Conservation (phyloP, 2,329 filamentous ascomycete genomes). For the Aspergillus viridinutans region DNA sequence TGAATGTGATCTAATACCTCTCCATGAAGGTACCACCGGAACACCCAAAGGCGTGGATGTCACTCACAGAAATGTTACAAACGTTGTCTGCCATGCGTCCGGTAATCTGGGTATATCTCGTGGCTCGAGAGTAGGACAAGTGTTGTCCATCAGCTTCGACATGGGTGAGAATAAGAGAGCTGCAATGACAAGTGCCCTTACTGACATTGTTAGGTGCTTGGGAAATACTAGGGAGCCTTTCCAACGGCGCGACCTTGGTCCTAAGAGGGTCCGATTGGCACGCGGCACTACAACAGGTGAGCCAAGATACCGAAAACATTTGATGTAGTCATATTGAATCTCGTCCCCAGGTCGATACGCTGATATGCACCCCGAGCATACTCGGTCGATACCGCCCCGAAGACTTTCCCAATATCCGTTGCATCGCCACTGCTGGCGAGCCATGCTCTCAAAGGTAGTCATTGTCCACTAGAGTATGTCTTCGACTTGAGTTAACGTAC, state of each 20-base stretch:
- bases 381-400: slow-evolving; percentile 2
- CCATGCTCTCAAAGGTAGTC: slow-evolving; percentile 5
- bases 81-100: slow-evolving; percentile 6
- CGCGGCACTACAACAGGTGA: slow-evolving; percentile 5
- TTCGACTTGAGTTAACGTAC: neutral
- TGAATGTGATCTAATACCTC: neutral
- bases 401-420: slow-evolving; percentile 7
- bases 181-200: neutral
- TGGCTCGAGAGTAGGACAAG: slow-evolving; percentile 5
- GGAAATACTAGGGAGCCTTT: slow-evolving; percentile 5
- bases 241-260: slow-evolving; percentile 4
- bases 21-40: slow-evolving; percentile 5
- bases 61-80: slow-evolving; percentile 7
- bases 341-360: slow-evolving; percentile 1
- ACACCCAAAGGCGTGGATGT: slow-evolving; percentile 8
- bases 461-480: too few species aligned
- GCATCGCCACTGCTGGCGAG: slow-evolving; percentile 8
- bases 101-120: slow-evolving; percentile 6
- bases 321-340: neutral
- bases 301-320: neutral
- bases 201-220: slow-evolving; percentile 2
- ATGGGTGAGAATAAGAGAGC: slow-evolving; percentile 3
- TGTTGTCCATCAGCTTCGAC: slow-evolving; percentile 10
- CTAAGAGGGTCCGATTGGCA: slow-evolving; percentile 6
- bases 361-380: slow-evolving; percentile 11